A percentile compares a stretch with the other conserved stretches of the same genome.
Evolutionary conservation across 257 asterid genomes (phyloP).

Genomic region (Capsicum pubescens): DNA sequence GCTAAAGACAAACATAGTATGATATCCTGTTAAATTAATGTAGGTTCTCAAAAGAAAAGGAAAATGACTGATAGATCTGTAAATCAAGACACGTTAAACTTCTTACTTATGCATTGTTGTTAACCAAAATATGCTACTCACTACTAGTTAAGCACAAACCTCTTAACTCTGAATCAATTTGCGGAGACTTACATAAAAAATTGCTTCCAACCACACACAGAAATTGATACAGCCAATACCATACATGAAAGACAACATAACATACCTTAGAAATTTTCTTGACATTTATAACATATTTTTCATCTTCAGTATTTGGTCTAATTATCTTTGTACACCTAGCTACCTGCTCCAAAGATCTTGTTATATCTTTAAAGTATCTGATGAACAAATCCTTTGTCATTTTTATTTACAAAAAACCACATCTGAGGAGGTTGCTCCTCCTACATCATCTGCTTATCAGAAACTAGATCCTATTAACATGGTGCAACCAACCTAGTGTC

Average conservation of each 20-base stretch:
- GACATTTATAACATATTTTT: slow-evolving; percentile 73
- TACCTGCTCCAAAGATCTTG: slow-evolving; percentile 66
- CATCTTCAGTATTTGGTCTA: slow-evolving; percentile 34
- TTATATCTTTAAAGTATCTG: too few species aligned
- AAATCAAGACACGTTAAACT: too few species aligned
- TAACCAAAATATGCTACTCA: too few species aligned
- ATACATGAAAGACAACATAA: neutral
- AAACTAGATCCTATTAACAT: too few species aligned
- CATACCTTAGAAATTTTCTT: slow-evolving; percentile 74
- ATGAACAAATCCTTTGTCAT: too few species aligned
- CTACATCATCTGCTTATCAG: too few species aligned
- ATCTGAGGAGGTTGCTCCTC: slow-evolving; percentile 42
- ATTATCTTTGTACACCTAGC: slow-evolving; percentile 92
- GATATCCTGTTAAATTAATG: neutral
- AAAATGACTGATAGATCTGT: neutral
- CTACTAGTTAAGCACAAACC: neutral
- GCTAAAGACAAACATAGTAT: slow-evolving; percentile 6
- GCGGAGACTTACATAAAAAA: neutral
- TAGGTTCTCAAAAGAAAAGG: neutral
- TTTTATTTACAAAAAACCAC: slow-evolving; percentile 28
- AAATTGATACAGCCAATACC: neutral
- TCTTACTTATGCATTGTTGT: too few species aligned
- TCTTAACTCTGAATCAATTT: neutral
- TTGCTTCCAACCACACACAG: neutral
- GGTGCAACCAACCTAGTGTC: too few species aligned